Conservation (phyloP, 1,284 basidiomycete species). For the Earliella scabrosa region DNA sequence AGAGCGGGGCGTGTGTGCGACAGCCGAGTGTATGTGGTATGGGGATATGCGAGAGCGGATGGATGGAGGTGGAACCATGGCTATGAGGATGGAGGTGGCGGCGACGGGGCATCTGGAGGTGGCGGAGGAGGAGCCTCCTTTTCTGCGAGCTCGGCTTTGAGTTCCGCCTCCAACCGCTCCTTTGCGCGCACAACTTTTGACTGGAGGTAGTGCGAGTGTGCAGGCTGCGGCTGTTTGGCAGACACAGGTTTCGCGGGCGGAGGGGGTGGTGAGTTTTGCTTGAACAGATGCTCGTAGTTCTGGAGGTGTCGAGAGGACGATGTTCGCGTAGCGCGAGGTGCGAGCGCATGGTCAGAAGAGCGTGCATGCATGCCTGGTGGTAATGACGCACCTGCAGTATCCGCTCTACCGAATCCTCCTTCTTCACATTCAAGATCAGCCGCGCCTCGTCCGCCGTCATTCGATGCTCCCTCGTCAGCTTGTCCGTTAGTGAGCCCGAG, state of each 20-base stretch:
- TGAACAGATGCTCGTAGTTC: slow-evolving; percentile 95
- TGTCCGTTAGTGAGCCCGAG: slow-evolving; percentile 75
- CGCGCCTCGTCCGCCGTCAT: slow-evolving; percentile 98
- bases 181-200: slow-evolving; percentile 95
- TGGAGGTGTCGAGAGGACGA: no score
- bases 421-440: slow-evolving; percentile 91
- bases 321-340: background rate
- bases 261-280: slow-evolving; percentile 79
- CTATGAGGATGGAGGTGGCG: slow-evolving; percentile 21
- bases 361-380: background rate
- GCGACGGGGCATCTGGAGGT: slow-evolving; percentile 14
- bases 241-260: slow-evolving; percentile 52
- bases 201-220: slow-evolving; percentile 90
- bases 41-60: background rate
- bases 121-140: slow-evolving; percentile 24
- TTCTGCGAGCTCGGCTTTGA: slow-evolving; percentile 41
- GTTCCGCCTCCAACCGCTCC: slow-evolving; percentile 92
- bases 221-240: slow-evolving; percentile 40
- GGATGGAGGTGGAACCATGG: background rate
- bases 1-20: background rate
- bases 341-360: no score
- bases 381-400: slow-evolving; percentile 65
- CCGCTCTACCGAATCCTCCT: slow-evolving; percentile 69
- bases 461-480: slow-evolving; percentile 79
- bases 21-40: background rate